Percentiles rank a stretch among this genome's conserved stretches.
Conservation (phyloP, 176 grass and related monocot genomes). For the Paspalum vaginatum region DNA sequence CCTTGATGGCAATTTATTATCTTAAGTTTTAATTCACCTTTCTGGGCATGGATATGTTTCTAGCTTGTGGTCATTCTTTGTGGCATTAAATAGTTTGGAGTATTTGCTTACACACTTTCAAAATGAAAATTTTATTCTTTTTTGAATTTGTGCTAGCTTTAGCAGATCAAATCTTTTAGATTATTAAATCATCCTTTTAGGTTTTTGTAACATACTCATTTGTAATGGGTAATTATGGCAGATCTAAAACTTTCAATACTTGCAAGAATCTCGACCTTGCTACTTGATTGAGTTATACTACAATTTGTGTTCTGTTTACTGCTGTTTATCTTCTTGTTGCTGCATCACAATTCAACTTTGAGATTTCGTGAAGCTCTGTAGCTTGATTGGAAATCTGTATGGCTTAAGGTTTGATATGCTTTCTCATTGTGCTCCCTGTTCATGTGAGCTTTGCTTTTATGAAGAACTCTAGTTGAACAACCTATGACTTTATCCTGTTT, state of each 20-base stretch:
- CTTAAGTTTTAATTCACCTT: not conserved
- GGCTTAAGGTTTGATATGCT: not conserved
- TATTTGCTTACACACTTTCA: conserved; percentile 9
- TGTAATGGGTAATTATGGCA: not conserved
- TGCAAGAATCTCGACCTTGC: conserved; percentile 4
- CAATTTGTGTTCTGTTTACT: not conserved
- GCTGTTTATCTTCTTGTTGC: not conserved
- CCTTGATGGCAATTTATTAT: not conserved
- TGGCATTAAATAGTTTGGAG: not conserved
- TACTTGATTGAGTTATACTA: not conserved
- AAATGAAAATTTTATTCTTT: not conserved
- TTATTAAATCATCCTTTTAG: not conserved
- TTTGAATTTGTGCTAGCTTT: not conserved
- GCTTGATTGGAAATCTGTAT: not conserved
- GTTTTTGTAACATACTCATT: conserved; percentile 3
- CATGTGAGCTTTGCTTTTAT: not conserved
- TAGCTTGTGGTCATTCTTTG: not conserved
- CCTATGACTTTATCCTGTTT: not conserved
- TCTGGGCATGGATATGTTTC: conserved; percentile 1
- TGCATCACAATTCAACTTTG: not conserved
- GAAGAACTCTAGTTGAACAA: conserved; percentile 16
- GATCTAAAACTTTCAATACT: not conserved
- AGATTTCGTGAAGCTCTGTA: not conserved
- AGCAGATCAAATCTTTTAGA: not conserved
- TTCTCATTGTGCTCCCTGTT: not conserved